phyloP scores from a whole-genome alignment of 495 filamentous ascomycete genomes.

The Lasiosphaeria ovina region DNA sequence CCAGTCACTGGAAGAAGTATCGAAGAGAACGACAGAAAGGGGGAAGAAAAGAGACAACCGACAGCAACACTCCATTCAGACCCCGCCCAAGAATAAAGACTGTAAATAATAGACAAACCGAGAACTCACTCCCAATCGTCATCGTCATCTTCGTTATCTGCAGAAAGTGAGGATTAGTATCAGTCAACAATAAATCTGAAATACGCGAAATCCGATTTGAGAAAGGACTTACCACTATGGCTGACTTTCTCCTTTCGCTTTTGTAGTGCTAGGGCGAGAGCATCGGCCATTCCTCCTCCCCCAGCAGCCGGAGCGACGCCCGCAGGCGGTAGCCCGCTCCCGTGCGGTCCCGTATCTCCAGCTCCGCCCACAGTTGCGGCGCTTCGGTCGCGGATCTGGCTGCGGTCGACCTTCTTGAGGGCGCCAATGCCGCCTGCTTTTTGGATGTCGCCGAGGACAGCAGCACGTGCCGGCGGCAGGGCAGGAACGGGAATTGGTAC shows the following conservation, averaged over 20 bases:
- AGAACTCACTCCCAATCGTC: slow-evolving; percentile 63
- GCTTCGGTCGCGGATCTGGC: slow-evolving; percentile 78
- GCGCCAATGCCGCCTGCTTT: slow-evolving; percentile 68
- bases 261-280: slow-evolving; percentile 71
- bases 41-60: not conserved
- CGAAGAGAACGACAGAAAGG: not conserved
- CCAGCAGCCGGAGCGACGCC: slow-evolving; percentile 50
- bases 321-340: slow-evolving; percentile 51
- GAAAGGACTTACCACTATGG: slow-evolving; percentile 72
- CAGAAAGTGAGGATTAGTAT: slow-evolving; percentile 20
- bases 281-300: slow-evolving; percentile 65
- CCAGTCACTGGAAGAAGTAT: not conserved
- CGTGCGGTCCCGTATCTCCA: slow-evolving; percentile 53
- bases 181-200: slow-evolving; percentile 18
- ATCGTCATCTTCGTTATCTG: slow-evolving; percentile 77
- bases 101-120: not conserved
- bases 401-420: slow-evolving; percentile 77
- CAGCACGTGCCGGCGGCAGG: slow-evolving; percentile 53
- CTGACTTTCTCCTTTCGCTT: slow-evolving; percentile 87
- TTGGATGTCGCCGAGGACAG: slow-evolving; percentile 80
- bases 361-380: slow-evolving; percentile 63
- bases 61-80: not conserved
- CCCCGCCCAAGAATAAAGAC: not conserved
- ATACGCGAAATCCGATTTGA: not conserved
- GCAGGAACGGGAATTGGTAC: slow-evolving; percentile 55